Base-by-base conservation (phyloP, 257 asterid species). In the Gentiana dahurica region DNA sequence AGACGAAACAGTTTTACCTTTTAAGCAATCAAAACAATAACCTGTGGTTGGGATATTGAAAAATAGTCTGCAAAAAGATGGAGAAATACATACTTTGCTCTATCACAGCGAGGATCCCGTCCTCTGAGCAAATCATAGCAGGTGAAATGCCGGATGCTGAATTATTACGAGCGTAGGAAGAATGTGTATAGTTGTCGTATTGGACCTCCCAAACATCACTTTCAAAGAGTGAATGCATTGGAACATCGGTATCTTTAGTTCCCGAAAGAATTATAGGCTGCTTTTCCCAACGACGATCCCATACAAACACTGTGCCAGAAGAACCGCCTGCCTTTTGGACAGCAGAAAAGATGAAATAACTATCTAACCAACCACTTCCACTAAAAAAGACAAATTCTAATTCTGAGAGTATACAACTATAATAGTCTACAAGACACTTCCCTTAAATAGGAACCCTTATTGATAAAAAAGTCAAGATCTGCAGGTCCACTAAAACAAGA, bases 201-300 rank as follows among this genome's bases (percentile, higher is more conserved):
- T 84, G 96, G 62, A 87, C 84, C 73, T 90, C 96, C 96, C 96
- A 90, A 43, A 90, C 65, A 59, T 87, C 96, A 77, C 98, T 87
- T 68, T 90, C 95, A 1, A 74, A 77, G 51, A 79, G 71, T 33
- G 89, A 65, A 72, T 76, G 70, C 43, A 68, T 49, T 10, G 77
- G 70, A 41, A 65, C 57, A 63, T 68, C 81, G 57, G 66, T 61
- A 43, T 54, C 63, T 63, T 73, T 84, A 32, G 65, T 68, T 9
- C 96, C 87, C 3, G 87, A 77, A 55, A 90, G 79, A 51, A 82
- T 47, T 71, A 81, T 59, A 34, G 95, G 81, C 67, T 87, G 82
- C 51, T 82, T 77, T 54, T 87, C 96, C 75, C 77, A 72, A 56
- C 98, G 96, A 56, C 73, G 84, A 64, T 90, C 98, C 98, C 98